Evolutionary conservation across 352 stramenopile genomes (phyloP), one percentile per base, ranked within the genome.

Genomic region (Pythium rishiriense): DNA sequence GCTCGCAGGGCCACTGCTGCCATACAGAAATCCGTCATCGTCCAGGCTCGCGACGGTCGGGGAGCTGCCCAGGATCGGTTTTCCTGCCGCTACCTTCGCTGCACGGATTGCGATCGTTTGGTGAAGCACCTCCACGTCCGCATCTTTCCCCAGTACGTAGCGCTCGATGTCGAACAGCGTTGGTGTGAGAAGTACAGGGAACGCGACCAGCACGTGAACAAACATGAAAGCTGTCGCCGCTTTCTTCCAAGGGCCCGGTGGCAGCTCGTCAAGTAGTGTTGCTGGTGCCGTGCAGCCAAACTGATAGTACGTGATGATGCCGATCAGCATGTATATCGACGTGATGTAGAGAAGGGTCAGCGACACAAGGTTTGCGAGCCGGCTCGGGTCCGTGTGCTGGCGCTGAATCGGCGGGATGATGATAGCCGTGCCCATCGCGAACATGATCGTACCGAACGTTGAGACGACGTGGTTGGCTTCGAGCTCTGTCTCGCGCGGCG

Each of bases 391-490:
- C 2, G 69, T 70, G 56, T 85, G 76, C 53, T 90, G 80, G 0
- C 80, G 73, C 63, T 88, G 79, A 15, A 88, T 86, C 8, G 83
- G 77, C 21, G 80, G 76, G 28, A 88, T 85, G 41, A 90, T 78
- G 58, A 90, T 84, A 4, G 76, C 80, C 11, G 83, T 87, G 50
- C 78, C 80, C 37, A 80, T 77, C 11, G 77, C 80, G 46, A 91
- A 90, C 72, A 91, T 87, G 61, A 90, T 90, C 15, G 73, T 87
- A 14, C 79, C 77, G 31, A 89, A 91, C 9, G 79, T 85, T 25
- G 81, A 72, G 17, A 88, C 60, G 0, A 67, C 73, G 46, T 79
- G 25, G 41, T 78, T 39, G 10, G 58, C 53, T 53, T 81, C 58
- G 26, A 90, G 61, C 46, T 88, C 68, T 2, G 79, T 86, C 71